Evolutionary conservation across 2,329 filamentous ascomycete species (phyloP).

Genomic region (Leptographium procerum): DNA sequence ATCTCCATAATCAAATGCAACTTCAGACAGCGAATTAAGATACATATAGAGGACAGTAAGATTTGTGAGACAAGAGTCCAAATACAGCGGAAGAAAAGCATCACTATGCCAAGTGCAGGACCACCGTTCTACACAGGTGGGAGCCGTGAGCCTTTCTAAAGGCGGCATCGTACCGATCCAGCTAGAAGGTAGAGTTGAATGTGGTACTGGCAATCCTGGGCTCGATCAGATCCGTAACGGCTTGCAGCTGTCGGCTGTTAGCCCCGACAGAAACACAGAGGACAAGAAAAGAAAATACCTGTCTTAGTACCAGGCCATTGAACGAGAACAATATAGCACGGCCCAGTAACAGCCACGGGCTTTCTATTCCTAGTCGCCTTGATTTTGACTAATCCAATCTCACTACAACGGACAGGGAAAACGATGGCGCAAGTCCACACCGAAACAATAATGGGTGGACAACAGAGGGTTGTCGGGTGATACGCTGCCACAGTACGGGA

Average conservation of each 20-base stretch:
- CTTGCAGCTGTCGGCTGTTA: constrained; percentile 11
- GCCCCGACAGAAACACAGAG: constrained; percentile 6
- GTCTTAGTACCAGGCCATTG: neutral
- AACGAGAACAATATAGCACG: neutral
- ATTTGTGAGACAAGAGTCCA: too few species aligned
- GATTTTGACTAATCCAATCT: neutral
- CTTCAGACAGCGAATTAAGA: neutral
- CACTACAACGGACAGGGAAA: too few species aligned
- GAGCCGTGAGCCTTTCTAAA: constrained; percentile 7
- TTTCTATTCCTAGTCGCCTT: neutral
- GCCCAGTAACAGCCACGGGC: neutral
- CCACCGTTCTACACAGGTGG: constrained; percentile 11
- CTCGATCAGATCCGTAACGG: constrained; percentile 12
- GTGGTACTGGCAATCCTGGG: constrained; percentile 1
- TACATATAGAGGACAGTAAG: too few species aligned
- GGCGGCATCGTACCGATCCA: constrained; percentile 11
- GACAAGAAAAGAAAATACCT: neutral
- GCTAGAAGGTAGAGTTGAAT: constrained; percentile 10
- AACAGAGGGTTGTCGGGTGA: too few species aligned
- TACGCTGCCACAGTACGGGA: too few species aligned
- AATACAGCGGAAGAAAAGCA: too few species aligned
- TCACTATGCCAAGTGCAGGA: constrained; percentile 7
- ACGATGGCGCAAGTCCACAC: too few species aligned
- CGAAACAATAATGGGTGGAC: too few species aligned
- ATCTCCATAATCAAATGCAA: neutral